A percentile compares a stretch with the other conserved stretches of the same genome.
phyloP scores from a whole-genome alignment of 129 eudicot genomes.

The Chrysanthemum lavandulifolium region DNA sequence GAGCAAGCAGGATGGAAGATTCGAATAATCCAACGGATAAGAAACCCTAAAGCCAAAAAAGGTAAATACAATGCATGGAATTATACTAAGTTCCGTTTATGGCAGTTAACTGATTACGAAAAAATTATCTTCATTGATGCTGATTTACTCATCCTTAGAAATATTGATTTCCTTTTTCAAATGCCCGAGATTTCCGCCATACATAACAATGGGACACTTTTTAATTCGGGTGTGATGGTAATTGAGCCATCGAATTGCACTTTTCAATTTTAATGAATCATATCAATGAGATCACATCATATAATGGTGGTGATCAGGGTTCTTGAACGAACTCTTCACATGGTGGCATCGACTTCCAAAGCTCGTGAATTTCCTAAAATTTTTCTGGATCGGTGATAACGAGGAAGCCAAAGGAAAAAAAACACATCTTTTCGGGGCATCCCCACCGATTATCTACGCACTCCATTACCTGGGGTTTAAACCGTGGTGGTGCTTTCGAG shows the following conservation, averaged over 20 bases:
- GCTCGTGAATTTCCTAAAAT: conserved; percentile 59
- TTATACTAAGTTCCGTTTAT: conserved; percentile 12
- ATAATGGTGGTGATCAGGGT: conserved; percentile 16
- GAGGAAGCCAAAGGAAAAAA: conserved; percentile 47
- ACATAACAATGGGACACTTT: neutral
- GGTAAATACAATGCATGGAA: neutral
- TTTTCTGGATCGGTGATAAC: conserved; percentile 54
- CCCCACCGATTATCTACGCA: conserved; percentile 53
- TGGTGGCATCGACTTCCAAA: conserved; percentile 41
- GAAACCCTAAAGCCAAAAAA: conserved; percentile 1
- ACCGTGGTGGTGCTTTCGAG: conserved; percentile 69
- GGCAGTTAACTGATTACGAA: conserved; percentile 14
- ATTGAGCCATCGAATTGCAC: conserved; percentile 18
- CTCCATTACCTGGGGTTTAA: conserved; percentile 60
- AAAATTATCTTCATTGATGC: conserved; percentile 13
- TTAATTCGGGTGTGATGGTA: conserved; percentile 14
- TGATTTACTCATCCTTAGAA: conserved; percentile 1
- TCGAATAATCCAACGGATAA: neutral
- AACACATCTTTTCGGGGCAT: conserved; percentile 45
- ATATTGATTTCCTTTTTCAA: conserved; percentile 9
- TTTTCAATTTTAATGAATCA: conserved; percentile 1
- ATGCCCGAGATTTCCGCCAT: neutral
- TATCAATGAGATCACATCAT: neutral
- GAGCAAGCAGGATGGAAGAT: conserved; percentile 29
- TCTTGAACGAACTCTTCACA: conserved; percentile 8